Evolutionary conservation across 2,329 filamentous ascomycete species (phyloP).

Genomic region (Mycosphaerelloides madeirae): DNA sequence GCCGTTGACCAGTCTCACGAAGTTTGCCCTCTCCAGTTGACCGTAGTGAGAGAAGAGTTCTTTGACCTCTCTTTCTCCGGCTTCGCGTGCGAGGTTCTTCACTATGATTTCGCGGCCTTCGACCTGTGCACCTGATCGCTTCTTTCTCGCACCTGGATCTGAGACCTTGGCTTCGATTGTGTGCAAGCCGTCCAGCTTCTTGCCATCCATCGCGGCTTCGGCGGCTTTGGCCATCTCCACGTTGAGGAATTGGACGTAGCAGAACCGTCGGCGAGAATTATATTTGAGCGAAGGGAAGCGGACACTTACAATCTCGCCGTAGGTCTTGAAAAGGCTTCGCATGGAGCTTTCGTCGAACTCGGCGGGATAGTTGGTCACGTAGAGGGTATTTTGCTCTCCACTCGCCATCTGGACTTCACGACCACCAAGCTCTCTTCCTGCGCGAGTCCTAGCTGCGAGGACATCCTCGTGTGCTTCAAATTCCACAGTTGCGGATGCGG

Average conservation of each 20-base stretch:
- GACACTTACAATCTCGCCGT: slow-evolving; percentile 77
- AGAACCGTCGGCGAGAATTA: slow-evolving; percentile 85
- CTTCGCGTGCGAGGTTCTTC: slow-evolving; percentile 74
- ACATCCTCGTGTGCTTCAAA: slow-evolving; percentile 79
- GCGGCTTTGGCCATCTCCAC: slow-evolving; percentile 59
- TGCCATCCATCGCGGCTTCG: slow-evolving; percentile 69
- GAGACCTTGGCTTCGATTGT: slow-evolving; percentile 77
- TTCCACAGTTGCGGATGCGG: slow-evolving; percentile 72
- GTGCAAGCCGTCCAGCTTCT: slow-evolving; percentile 61
- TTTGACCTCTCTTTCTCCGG: slow-evolving; percentile 64
- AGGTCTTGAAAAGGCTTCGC: slow-evolving; percentile 62
- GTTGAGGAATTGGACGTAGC: slow-evolving; percentile 84
- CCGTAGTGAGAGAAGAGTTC: slow-evolving; percentile 72
- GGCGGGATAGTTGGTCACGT: slow-evolving; percentile 84
- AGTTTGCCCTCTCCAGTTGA: slow-evolving; percentile 64
- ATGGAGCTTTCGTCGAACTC: slow-evolving; percentile 67
- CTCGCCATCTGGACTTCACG: slow-evolving; percentile 68
- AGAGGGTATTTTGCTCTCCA: slow-evolving; percentile 76
- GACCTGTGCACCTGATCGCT: slow-evolving; percentile 72
- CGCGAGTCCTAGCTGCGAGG: slow-evolving; percentile 70
- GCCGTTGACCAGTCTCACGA: slow-evolving; percentile 64
- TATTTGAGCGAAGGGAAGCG: slow-evolving; percentile 88
- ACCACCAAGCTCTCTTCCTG: slow-evolving; percentile 73
- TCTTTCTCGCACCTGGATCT: slow-evolving; percentile 71
- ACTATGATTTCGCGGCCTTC: slow-evolving; percentile 85